phyloP scores from a whole-genome alignment of 345 rosid genomes.

The Clausena lansium region DNA sequence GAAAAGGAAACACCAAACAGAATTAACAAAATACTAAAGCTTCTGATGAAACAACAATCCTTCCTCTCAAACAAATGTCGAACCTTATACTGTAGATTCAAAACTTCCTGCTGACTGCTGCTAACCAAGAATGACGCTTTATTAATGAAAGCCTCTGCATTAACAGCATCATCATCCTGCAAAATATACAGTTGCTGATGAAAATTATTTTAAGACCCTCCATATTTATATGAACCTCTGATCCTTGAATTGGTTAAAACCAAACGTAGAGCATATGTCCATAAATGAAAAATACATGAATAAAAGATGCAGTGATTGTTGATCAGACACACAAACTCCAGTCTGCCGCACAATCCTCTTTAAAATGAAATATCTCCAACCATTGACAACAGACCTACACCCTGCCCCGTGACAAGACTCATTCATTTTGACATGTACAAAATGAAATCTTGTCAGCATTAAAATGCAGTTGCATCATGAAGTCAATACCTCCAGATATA shows the following conservation, averaged over 20 bases:
- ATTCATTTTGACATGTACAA: not conserved
- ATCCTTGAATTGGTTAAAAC: not conserved
- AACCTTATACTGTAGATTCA: slow-evolving; percentile 93
- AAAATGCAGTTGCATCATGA: slow-evolving; percentile 7
- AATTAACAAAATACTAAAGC: slow-evolving; percentile 3
- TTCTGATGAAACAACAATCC: slow-evolving; percentile 1
- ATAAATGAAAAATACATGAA: not conserved
- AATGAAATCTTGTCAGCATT: not conserved
- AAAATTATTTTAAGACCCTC: not conserved
- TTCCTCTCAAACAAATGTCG: slow-evolving; percentile 2
- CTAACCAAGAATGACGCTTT: slow-evolving; percentile 98
- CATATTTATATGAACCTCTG: not conserved
- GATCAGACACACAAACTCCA: not conserved
- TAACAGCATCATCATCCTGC: slow-evolving; percentile 99
- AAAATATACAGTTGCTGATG: slow-evolving; percentile 18
- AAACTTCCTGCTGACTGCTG: slow-evolving; percentile 88
- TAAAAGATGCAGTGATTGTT: not conserved
- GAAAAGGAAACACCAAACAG: slow-evolving; percentile 7
- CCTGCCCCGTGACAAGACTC: not conserved
- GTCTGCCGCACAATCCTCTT: not conserved
- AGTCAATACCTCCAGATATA: slow-evolving; percentile 84
- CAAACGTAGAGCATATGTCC: not conserved
- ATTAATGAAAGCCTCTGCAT: slow-evolving; percentile 92
- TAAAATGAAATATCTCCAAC: not conserved
- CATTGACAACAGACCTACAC: too few species aligned